Conservation (phyloP, 2,329 filamentous ascomycete genomes). For the Celoporthe dispersa region DNA sequence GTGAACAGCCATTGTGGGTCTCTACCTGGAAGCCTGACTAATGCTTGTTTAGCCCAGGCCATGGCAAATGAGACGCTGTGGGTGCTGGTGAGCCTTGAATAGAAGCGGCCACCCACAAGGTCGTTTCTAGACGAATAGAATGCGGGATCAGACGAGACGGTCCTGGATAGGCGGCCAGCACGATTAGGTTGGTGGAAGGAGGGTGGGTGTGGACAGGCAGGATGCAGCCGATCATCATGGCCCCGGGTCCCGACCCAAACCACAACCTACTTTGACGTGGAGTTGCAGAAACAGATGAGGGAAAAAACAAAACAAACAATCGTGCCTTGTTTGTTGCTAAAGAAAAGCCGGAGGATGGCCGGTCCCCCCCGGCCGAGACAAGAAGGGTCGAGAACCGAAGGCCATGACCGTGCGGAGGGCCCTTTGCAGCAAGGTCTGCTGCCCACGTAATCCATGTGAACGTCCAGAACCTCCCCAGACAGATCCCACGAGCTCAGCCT, state of each 20-base stretch:
- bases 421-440: background rate
- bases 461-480: background rate
- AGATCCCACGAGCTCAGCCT: background rate
- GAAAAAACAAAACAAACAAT: background rate
- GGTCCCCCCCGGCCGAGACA: constrained; percentile 9
- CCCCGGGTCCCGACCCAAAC: background rate
- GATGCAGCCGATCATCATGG: constrained; percentile 2
- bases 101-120: background rate
- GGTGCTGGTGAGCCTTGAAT: background rate
- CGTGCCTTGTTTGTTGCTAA: constrained; percentile 11
- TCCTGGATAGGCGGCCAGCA: constrained; percentile 1
- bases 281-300: background rate
- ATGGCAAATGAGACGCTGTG: background rate
- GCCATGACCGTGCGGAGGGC: background rate
- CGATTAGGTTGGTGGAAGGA: background rate
- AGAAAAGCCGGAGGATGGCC: constrained; percentile 10
- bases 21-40: background rate
- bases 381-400: constrained; percentile 9
- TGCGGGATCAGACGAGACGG: background rate
- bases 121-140: background rate
- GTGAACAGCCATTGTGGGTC: background rate
- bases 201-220: background rate
- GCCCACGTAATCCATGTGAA: background rate
- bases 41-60: background rate
- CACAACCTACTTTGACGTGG: background rate